Conservation (phyloP, 1,284 basidiomycete genomes). For the Puccinia novopanici region DNA sequence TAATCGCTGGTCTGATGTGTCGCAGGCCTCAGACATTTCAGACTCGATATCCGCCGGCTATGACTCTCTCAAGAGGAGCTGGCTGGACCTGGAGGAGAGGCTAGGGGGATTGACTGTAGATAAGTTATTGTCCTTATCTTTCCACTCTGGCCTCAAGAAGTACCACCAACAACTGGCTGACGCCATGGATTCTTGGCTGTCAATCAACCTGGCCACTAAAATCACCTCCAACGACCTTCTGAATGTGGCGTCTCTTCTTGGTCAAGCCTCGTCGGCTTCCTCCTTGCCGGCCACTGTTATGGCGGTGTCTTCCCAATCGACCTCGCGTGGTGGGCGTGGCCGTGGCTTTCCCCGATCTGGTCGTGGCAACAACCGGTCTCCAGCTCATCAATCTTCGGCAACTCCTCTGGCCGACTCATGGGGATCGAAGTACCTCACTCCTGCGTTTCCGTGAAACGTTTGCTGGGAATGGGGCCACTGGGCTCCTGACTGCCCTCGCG, state of each 20-base stretch:
- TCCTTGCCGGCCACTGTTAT: not conserved
- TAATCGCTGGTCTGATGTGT: not conserved
- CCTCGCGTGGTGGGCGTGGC: not conserved
- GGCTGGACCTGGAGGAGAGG: not conserved
- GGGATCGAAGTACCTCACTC: not conserved
- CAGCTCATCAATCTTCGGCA: not conserved
- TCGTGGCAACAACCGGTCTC: not conserved
- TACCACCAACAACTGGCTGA: not conserved
- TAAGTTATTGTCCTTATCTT: too few relatives aligned
- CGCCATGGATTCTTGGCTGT: not conserved
- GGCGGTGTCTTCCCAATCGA: not conserved
- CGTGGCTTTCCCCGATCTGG: not conserved
- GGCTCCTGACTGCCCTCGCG: too few relatives aligned
- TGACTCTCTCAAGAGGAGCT: not conserved
- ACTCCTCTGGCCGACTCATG: not conserved
- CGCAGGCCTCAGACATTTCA: conserved; percentile 1
- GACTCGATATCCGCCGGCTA: not conserved
- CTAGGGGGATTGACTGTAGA: too few relatives aligned
- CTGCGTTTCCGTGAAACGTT: not conserved
- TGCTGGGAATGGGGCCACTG: too few relatives aligned
- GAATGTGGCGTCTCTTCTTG: not conserved
- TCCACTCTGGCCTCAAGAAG: too few relatives aligned
- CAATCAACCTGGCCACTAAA: not conserved
- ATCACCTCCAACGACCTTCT: not conserved
- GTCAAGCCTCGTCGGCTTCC: not conserved